Base-by-base conservation (phyloP, 352 stramenopile genomes). In the Discostella stelligera region DNA sequence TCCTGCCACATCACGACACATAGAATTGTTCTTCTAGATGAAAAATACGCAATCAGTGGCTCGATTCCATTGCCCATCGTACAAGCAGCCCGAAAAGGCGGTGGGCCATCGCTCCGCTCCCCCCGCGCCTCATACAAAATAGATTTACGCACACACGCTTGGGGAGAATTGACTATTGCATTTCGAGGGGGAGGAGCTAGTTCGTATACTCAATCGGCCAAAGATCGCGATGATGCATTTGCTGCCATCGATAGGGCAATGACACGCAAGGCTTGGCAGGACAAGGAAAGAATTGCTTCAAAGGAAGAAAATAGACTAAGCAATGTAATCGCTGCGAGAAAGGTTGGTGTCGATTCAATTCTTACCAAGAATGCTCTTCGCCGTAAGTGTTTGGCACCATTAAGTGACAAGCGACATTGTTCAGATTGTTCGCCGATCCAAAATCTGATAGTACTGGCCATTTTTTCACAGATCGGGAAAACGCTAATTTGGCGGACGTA, bases 291-390 rank as follows among this genome's bases (percentile, higher is more conserved):
- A 18, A 20, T 71, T 67, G 53, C 70, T 41, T 55, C 63, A 54
- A 71, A 82, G 23, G 73, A 74, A 14, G 69, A 65, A 46, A 44
- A 77, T 3, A 37, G 71, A 14, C 46, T 56, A n/a, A 77, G 64
- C 49, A 74, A 46, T 4, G 44, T 25, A 10, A 77, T 85, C 50
- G 69, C 77, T 16, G 53, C 66, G 13, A 67, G 61, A 48, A 89
- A 84, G 60, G 88, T 92, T 20, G 90, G 90, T 0, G 75, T 94
- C 4, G 84, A 88, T 84, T 71, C 77, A 18, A 89, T 92, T 25
- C 13, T 86, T 32, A 74, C 73, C 20, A 80, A 79, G 53, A 84
- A 83, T 70, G 62, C 80, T 41, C 23, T 84, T 48, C 63, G 78
- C 32, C 82, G 90, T 78, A 37, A 78, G 61, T 69, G 27, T 5